Conservation (phyloP, 495 filamentous ascomycete species). For the Aspergillus sclerotiicarbonarius region DNA sequence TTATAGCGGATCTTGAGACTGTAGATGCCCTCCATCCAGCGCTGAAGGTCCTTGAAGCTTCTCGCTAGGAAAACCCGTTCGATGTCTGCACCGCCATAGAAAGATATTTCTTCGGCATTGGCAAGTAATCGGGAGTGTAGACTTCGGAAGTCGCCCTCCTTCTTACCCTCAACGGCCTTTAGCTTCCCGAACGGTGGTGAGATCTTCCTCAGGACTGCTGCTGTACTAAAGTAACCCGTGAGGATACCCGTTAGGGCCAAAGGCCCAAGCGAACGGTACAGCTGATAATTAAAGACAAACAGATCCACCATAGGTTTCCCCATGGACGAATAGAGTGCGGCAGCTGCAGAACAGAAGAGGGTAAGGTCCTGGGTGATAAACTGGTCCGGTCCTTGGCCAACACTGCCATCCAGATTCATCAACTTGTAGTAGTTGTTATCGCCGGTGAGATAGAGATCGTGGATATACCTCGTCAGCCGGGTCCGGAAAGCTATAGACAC, state of each 20-base stretch:
- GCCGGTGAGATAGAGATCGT: slow-evolving; percentile 93
- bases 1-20: slow-evolving; percentile 96
- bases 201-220: slow-evolving; percentile 77
- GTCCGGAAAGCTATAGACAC: slow-evolving; percentile 98
- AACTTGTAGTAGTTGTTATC: slow-evolving; percentile 96
- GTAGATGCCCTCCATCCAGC: slow-evolving; percentile 96
- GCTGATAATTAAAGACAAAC: slow-evolving; percentile 94
- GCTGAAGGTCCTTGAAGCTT: slow-evolving; percentile 86
- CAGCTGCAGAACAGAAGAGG: slow-evolving; percentile 87
- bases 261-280: slow-evolving; percentile 88
- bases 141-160: slow-evolving; percentile 90
- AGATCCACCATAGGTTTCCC: slow-evolving; percentile 96
- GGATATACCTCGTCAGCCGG: slow-evolving; percentile 92
- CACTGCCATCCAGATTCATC: slow-evolving; percentile 87
- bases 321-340: slow-evolving; percentile 90
- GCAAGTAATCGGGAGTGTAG: slow-evolving; percentile 89
- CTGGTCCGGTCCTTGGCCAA: slow-evolving; percentile 90
- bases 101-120: slow-evolving; percentile 98
- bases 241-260: slow-evolving; percentile 82
- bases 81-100: slow-evolving; percentile 92
- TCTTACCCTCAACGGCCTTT: slow-evolving; percentile 89
- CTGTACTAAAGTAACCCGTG: slow-evolving; percentile 89
- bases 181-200: slow-evolving; percentile 96
- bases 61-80: slow-evolving; percentile 85
- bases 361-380: slow-evolving; percentile 98